A percentile compares a stretch with the other conserved stretches of the same genome.
Evolutionary conservation across 169 alveolate species (phyloP).

Genomic region (Plasmodium gaboni): DNA sequence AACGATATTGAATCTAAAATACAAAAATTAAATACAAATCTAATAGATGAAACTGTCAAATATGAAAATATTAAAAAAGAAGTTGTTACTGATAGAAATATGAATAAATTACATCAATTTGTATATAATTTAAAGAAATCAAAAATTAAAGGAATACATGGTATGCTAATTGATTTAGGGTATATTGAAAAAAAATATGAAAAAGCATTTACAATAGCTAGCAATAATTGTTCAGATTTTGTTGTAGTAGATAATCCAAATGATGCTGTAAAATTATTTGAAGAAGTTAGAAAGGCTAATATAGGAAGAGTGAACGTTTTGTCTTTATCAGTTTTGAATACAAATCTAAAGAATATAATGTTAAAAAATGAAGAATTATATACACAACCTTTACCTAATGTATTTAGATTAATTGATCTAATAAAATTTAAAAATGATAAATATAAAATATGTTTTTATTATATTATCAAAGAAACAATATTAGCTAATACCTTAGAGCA

Average conservation of each 20-base stretch:
- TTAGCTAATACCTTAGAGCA: slow-evolving; percentile 91
- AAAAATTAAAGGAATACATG: slow-evolving; percentile 89
- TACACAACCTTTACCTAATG: slow-evolving; percentile 76
- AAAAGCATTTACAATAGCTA: slow-evolving; percentile 91
- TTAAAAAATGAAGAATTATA: slow-evolving; percentile 65
- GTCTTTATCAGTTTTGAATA: slow-evolving; percentile 83
- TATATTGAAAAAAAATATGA: slow-evolving; percentile 91
- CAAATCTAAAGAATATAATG: slow-evolving; percentile 77
- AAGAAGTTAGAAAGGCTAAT: slow-evolving; percentile 89
- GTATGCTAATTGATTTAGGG: slow-evolving; percentile 95
- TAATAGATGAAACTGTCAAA: slow-evolving; percentile 47
- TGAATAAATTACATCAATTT: slow-evolving; percentile 74
- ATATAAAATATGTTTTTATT: slow-evolving; percentile 89
- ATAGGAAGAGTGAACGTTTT: slow-evolving; percentile 93
- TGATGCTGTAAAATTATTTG: slow-evolving; percentile 90
- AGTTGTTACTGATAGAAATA: slow-evolving; percentile 62
- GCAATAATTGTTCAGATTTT: slow-evolving; percentile 90
- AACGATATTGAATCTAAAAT: slow-evolving; percentile 44
- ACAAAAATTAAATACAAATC: slow-evolving; percentile 10
- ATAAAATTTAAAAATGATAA: slow-evolving; percentile 86
- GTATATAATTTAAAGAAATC: slow-evolving; percentile 76
- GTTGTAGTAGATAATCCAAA: slow-evolving; percentile 93
- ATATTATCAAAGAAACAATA: slow-evolving; percentile 93
- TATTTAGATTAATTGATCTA: slow-evolving; percentile 91
- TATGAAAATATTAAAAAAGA: slow-evolving; percentile 80